Evolutionary conservation across 2,329 filamentous ascomycete genomes (phyloP), one percentile per base, ranked within the genome.

Genomic region (Diaporthe amygdali): DNA sequence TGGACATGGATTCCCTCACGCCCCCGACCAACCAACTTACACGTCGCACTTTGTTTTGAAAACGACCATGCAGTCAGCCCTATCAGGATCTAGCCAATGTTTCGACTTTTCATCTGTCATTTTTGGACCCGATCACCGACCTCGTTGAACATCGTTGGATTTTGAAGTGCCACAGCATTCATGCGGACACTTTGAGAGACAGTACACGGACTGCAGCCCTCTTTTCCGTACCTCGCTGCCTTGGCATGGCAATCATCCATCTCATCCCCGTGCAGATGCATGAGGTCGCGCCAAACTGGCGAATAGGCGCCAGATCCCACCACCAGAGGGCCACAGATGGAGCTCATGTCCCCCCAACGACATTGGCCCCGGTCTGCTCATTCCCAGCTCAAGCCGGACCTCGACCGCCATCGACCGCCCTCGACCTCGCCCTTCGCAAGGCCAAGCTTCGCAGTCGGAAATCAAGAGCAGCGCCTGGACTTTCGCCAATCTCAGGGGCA

Each of bases 361-460:
- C 56, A 34, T 17, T 30, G 27, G 25, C 17, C 56, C 39, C 41
- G 25, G 56, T 15, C 39, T 46, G 39, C 39, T n/a, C 39, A 25
- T 34, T 34, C 56, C 41, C 59, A 63, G 17, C 17, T 44, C 22
- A 39, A 46, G 39, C 22, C 39, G 22, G 17, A 44, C 30, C 56
- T 34, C 59, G 59, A 64, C 59, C 59, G 59, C 59, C 59, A 64
- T 14, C n/a, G n/a, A n/a, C n/a, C n/a, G n/a, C n/a, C n/a, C 37
- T 64, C 59, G 44, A 64, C 20, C 44, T 49, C 41, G 30, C 9
- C 9, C 30, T 14, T 27, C 41, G 15, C 59, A 20, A 64, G n/a
- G 59, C 59, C 44, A 64, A 64, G 59, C 59, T 64, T 64, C 44
- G 30, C 32, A n/a, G 41, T 30, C 44, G 59, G 59, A 49, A 49